Percentiles rank a stretch among this genome's conserved stretches.
Conservation (phyloP, 2,329 filamentous ascomycete genomes). For the Bipolaris cookei region DNA sequence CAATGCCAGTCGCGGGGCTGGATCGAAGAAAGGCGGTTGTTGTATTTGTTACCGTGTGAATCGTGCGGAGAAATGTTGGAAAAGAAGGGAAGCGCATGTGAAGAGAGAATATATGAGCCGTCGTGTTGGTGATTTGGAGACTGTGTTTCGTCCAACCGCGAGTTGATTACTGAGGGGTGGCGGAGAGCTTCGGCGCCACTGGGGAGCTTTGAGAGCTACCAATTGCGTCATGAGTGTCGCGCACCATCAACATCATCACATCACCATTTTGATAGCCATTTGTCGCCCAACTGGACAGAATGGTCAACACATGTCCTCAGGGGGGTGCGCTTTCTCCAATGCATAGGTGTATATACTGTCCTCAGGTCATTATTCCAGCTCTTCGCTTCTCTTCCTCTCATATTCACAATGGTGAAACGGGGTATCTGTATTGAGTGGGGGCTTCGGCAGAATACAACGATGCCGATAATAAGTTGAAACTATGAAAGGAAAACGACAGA, state of each 20-base stretch:
- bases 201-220: slow-evolving; percentile 26
- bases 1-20: slow-evolving; percentile 47
- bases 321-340: too few species aligned
- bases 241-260: slow-evolving; percentile 4
- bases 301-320: background rate
- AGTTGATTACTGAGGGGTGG: slow-evolving; percentile 31
- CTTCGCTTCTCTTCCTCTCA: too few species aligned
- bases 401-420: too few species aligned
- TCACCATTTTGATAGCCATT: background rate
- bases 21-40: slow-evolving; percentile 42
- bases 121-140: slow-evolving; percentile 8
- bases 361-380: too few species aligned
- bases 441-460: too few species aligned
- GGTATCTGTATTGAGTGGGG: too few species aligned
- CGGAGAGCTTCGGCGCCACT: slow-evolving; percentile 38
- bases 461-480: too few species aligned
- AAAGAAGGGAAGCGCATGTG: slow-evolving; percentile 59
- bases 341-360: background rate
- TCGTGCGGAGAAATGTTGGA: slow-evolving; percentile 55
- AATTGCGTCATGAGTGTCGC: slow-evolving; percentile 38
- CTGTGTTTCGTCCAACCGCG: background rate
- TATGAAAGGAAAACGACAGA: too few species aligned
- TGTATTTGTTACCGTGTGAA: slow-evolving; percentile 56
- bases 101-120: slow-evolving; percentile 4
- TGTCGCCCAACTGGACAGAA: background rate